Evolutionary conservation across 139 green algal species (phyloP), one percentile per base, ranked within the genome.

Genomic region (Desmodesmus armatus): DNA sequence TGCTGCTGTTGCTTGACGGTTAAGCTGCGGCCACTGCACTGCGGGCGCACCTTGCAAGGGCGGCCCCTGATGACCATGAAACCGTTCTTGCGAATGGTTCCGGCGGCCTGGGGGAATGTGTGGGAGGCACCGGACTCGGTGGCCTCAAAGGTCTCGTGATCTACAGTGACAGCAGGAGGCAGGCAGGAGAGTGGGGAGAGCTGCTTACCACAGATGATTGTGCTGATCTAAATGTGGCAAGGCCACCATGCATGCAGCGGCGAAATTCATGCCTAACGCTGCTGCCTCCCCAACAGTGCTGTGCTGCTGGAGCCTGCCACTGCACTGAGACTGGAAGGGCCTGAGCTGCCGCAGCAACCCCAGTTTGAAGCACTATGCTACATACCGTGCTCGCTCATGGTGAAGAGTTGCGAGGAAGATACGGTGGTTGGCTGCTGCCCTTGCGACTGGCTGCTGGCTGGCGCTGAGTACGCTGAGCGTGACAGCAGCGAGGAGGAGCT

Each of bases 1-100:
- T n/a, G n/a, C n/a, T n/a, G 51, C 51, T 62, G 51, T 62, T 62
- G 51, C 51, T 62, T 62, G 51, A 17, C n/a, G n/a, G n/a, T n/a
- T n/a, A n/a, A n/a, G n/a, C n/a, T n/a, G n/a, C n/a, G n/a, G n/a
- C n/a, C n/a, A n/a, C n/a, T n/a, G n/a, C n/a, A n/a, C n/a, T n/a
- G 33, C 27, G 7, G 40, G n/a, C 78, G 31, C 35, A 98, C 97
- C 96, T 99, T 99, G 95, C 96, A 99, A 39, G 97, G 97, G 31
- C 93, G 92, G 83, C 85, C 87, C 85, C 98, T 98, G 92, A 99
- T 99, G 49, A 99, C 95, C 25, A 99, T 94, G 93, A 97, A 96
- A 65, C 90, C 97, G 87, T 97, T 97, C 95, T 99, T 99, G 80
- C 97, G 93, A 75, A 99, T 95, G 80, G 92, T 96, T 72, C 97